These are phyloP conservation scores for Fusarium virguliforme DNA, from an alignment of 2,329 filamentous ascomycete species.

Conservation along the genomic window DNA sequence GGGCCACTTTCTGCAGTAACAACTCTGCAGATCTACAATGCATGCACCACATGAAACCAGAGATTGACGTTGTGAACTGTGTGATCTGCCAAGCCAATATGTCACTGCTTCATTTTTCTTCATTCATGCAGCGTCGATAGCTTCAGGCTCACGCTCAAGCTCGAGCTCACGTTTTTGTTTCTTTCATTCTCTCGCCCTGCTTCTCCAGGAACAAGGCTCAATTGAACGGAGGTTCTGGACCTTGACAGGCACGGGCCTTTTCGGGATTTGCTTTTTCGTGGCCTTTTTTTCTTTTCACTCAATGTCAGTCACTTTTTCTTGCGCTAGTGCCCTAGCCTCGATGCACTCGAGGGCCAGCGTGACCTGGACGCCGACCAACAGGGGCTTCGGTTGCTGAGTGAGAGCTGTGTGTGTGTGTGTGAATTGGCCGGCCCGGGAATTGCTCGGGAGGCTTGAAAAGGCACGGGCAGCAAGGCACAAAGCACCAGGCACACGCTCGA, in stretches of 20 bases:
- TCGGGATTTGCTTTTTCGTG: constrained; percentile 40
- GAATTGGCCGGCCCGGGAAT: constrained; percentile 31
- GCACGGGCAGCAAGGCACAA: constrained; percentile 35
- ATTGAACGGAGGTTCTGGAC: constrained; percentile 28
- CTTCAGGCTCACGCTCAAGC: constrained; percentile 30
- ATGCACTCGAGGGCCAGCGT: constrained; percentile 15
- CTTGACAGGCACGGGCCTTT: constrained; percentile 37
- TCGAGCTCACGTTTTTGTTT: constrained; percentile 22
- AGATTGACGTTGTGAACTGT: constrained; percentile 20
- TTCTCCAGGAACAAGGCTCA: constrained; percentile 25
- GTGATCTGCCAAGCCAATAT: constrained; percentile 30
- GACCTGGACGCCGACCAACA: constrained; percentile 18
- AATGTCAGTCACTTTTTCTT: constrained; percentile 15
- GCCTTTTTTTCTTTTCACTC: constrained; percentile 16
- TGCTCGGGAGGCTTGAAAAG: constrained; percentile 23
- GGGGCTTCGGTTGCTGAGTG: constrained; percentile 15
- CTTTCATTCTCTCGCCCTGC: constrained; percentile 32
- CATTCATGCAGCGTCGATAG: background rate
- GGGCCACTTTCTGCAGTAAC: constrained; percentile 35
- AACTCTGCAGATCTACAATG: constrained; percentile 31
- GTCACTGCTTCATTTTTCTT: constrained; percentile 8
- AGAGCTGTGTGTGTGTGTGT: constrained; percentile 12
- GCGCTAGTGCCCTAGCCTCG: constrained; percentile 21
- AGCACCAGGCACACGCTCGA: constrained; percentile 32
- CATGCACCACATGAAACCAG: constrained; percentile 39